These are phyloP conservation scores for Nephelium lappaceum DNA, from an alignment of 345 rosid species.

Conservation along the genomic window DNA sequence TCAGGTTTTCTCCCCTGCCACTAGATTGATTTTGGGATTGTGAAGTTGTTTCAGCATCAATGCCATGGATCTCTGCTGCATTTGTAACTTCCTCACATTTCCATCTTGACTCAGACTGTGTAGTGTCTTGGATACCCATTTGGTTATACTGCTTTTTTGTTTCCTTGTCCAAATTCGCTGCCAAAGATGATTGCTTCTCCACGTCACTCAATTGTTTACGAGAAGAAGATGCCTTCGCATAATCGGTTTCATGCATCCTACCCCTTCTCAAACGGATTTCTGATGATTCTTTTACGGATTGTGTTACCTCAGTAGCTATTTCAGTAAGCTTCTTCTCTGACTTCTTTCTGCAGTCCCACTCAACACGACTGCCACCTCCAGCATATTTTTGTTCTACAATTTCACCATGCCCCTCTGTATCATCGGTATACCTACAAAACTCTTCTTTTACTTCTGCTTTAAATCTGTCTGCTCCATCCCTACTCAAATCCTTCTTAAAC, in stretches of 20 bases:
- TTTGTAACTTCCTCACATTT: conserved; percentile 42
- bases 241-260: conserved; percentile 37
- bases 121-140: conserved; percentile 25
- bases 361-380: conserved; percentile 30
- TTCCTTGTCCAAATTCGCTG: conserved; percentile 38
- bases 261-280: conserved; percentile 29
- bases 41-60: conserved; percentile 39
- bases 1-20: conserved; percentile 42
- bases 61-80: conserved; percentile 42
- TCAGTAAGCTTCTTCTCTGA: conserved; percentile 70
- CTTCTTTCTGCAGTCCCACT: conserved; percentile 66
- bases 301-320: conserved; percentile 35
- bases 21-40: conserved; percentile 40
- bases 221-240: conserved; percentile 36
- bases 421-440: conserved; percentile 22
- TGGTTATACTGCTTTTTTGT: conserved; percentile 38
- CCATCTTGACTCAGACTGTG: conserved; percentile 40
- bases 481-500: conserved; percentile 25
- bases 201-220: conserved; percentile 33
- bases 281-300: conserved; percentile 47
- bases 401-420: conserved; percentile 18
- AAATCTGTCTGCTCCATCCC: conserved; percentile 24
- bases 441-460: conserved; percentile 30
- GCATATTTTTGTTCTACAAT: conserved; percentile 27
- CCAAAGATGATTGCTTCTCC: conserved; percentile 37